Conservation (phyloP, 2,329 filamentous ascomycete species). For the Diaporthe ilicicola region DNA sequence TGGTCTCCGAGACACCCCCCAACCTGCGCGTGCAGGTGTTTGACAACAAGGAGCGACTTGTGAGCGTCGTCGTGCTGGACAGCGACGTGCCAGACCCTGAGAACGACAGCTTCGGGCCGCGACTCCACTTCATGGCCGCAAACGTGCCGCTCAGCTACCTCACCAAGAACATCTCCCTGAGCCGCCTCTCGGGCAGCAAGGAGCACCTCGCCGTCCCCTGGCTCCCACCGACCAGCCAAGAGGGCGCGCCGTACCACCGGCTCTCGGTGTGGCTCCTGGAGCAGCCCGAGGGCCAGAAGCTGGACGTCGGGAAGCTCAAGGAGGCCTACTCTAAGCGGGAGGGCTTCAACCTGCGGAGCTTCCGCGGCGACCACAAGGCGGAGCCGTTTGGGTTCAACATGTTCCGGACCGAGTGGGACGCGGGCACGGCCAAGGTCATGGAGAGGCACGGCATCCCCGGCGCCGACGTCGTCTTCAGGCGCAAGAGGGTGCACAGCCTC, state of each 20-base stretch:
- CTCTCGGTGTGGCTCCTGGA: slow-evolving; percentile 84
- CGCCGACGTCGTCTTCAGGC: slow-evolving; percentile 84
- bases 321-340: slow-evolving; percentile 64
- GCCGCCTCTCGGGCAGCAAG: slow-evolving; percentile 49
- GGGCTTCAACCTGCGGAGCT: slow-evolving; percentile 77
- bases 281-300: slow-evolving; percentile 69
- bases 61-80: slow-evolving; percentile 87
- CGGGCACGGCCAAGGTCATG: slow-evolving; percentile 89
- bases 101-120: slow-evolving; percentile 77
- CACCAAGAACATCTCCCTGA: slow-evolving; percentile 33
- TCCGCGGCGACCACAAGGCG: slow-evolving; percentile 74
- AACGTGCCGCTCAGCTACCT: slow-evolving; percentile 59
- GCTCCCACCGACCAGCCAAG: slow-evolving; percentile 86
- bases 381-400: slow-evolving; percentile 82
- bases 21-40: slow-evolving; percentile 87
- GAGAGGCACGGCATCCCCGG: slow-evolving; percentile 77
- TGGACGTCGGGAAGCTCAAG: slow-evolving; percentile 68
- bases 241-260: slow-evolving; percentile 91
- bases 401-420: slow-evolving; percentile 92
- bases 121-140: slow-evolving; percentile 87
- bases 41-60: slow-evolving; percentile 79
- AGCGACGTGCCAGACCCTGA: slow-evolving; percentile 86
- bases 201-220: slow-evolving; percentile 80
- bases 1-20: slow-evolving; percentile 76
- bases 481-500: slow-evolving; percentile 75